Base-by-base conservation (phyloP, 257 asterid species). In the Mitragyna speciosa region DNA sequence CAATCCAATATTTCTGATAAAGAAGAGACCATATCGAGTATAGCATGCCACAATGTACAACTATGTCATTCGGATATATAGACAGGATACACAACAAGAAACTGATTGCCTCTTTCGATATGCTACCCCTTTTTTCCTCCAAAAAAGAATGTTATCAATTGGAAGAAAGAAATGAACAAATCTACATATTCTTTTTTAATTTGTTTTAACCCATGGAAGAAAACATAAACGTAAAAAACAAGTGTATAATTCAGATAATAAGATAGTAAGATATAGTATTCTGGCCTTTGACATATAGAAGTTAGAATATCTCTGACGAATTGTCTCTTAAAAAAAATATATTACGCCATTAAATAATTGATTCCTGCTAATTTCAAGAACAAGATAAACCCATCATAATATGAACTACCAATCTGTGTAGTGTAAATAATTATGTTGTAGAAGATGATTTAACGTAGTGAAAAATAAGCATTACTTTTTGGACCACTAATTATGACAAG, bases 301-400 rank as follows among this genome's bases (percentile, higher is more conserved):
- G 64, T 51, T 51, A 51, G 2, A 51, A 9, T 5, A 54, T 54
- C 0, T 19, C 22, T 54, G 22, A 54, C 63, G 8, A 54, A 54
- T 54, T 54, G 61, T 54, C 8, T 54, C n/a, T 17, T 17, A 15
- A 52, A 52, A 52, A 52, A 52, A 15, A n/a, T n/a, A n/a, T n/a
- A n/a, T n/a, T 15, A 6, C 22, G 10, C 10, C 14, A 24, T 59
- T 59, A 24, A 59, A 59, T 4, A 59, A 24, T 59, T 59, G 6
- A 59, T 24, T n/a, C 22, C 7, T 16, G 36, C 16, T 1, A 76
- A 76, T 48, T 52, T 71, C 43, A 24, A 56, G 17, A 75, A 56
- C 77, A 68, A 76, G 80, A 56, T 43, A 65, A 76, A n/a, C 19
- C 4, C 15, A 7, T 33, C 48, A 59, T 72, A 36, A 71, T 72